These are phyloP conservation scores for Solanum phureja DNA, from an alignment of 257 asterid genomes.

Conservation along the genomic window DNA sequence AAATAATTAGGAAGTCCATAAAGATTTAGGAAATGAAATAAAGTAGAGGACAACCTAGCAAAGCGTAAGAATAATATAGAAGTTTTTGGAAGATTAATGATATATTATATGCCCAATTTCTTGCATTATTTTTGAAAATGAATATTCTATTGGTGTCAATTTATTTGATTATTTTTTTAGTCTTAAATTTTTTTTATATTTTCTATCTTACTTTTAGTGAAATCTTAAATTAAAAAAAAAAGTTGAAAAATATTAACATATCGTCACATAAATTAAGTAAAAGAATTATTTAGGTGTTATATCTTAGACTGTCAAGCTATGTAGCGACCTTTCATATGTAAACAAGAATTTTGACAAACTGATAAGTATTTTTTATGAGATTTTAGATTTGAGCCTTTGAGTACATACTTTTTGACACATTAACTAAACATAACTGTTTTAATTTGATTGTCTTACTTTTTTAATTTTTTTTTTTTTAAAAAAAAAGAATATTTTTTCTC, in stretches of 20 bases:
- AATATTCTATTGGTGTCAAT: neutral
- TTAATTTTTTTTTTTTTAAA: too few relatives aligned
- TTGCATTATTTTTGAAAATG: neutral
- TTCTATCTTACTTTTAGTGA: neutral
- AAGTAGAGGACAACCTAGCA: neutral
- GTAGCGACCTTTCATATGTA: too few relatives aligned
- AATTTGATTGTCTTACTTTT: neutral
- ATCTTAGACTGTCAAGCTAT: too few relatives aligned
- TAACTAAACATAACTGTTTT: neutral
- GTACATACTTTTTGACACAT: too few relatives aligned
- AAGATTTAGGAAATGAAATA: neutral
- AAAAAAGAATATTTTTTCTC: too few relatives aligned
- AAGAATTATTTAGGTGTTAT: too few relatives aligned
- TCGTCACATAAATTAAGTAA: too few relatives aligned
- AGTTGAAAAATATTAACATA: neutral
- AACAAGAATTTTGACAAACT: too few relatives aligned
- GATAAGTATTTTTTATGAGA: neutral
- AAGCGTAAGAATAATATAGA: neutral
- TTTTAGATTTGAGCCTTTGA: neutral
- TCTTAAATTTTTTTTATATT: neutral
- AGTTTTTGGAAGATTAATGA: neutral
- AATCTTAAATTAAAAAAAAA: neutral
- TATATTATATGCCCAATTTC: neutral
- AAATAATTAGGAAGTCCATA: neutral
- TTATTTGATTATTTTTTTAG: neutral